Evolutionary conservation across 2,329 filamentous ascomycete species (phyloP), one percentile per base, ranked within the genome.

Genomic region (Fusarium floridanum): DNA sequence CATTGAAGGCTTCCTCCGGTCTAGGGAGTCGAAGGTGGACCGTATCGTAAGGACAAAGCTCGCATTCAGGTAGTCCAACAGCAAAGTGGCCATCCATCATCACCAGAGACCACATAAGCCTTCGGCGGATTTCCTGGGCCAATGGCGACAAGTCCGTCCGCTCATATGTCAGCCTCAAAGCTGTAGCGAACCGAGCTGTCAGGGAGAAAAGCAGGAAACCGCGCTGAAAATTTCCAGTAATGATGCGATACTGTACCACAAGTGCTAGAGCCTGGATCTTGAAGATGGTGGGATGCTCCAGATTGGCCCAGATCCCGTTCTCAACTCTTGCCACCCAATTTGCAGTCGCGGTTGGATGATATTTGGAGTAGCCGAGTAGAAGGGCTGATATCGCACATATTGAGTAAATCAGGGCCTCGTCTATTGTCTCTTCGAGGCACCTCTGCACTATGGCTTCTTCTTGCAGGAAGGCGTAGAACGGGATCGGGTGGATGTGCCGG

Each of bases 391-490:
- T 82, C 81, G 4, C 86, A 85, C 61, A 88, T 83, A 85, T 16
- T 85, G 81, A 5, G 85, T 80, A 12, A 22, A 68, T 27, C 5
- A 88, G 80, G 1, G 86, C 80, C 9, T 84, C 82, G 73, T 88
- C 85, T 70, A 88, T 83, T 56, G 84, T 84, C 12, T 85, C 85
- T 5, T 85, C 83, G 64, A 86, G 84, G 75, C 87, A 88, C 1
- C 85, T 81, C 70, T 88, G 85, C 83, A 87, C 87, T 20, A 88
- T 83, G 1, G 87, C 87, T 5, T 86, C 85, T 9, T 86, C 85
- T 71, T 87, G 85, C 22, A 88, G 80, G 59, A 88, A 88, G 3
- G 67, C 62, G 36, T 72, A 74, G 0, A 60, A 53, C 6, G 78
- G 76, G 14, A 78, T 64, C 3, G 78, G 71, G 20, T 80, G 76